phyloP scores from a whole-genome alignment of 768 basidiomycete species.

The Lactarius hatsudake region DNA sequence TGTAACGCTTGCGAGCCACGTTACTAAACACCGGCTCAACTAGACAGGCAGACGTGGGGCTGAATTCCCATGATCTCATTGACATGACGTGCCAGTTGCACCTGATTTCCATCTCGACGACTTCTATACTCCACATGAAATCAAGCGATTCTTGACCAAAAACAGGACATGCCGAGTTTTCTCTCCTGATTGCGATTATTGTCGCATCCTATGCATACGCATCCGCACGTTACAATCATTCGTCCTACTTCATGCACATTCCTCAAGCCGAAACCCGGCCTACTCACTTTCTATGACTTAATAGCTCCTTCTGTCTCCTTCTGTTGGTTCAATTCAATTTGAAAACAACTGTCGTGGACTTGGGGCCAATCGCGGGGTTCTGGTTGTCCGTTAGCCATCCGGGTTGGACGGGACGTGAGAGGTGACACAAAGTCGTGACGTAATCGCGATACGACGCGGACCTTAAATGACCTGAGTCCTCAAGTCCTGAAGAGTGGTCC shows the following conservation, averaged over 20 bases:
- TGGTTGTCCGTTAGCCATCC: neutral
- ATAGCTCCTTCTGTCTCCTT: neutral
- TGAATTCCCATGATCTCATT: neutral
- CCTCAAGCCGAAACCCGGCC: neutral
- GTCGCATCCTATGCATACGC: neutral
- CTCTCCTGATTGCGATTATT: neutral
- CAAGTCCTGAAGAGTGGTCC: neutral
- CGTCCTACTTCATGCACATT: neutral
- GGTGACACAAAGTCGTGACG: neutral
- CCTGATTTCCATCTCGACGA: neutral
- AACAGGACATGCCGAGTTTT: neutral
- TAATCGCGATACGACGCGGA: neutral
- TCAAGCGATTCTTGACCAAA: neutral
- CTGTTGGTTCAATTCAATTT: neutral
- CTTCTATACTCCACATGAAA: neutral
- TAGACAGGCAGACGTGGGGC: neutral
- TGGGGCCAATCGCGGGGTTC: neutral
- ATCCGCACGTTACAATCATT: neutral
- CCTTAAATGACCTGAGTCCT: neutral
- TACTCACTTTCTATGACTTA: neutral
- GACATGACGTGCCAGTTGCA: neutral
- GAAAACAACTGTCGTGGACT: neutral
- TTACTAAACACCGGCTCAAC: neutral
- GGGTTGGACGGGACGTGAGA: neutral
- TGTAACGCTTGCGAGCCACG: neutral